phyloP scores from a whole-genome alignment of 1,284 basidiomycete species.

The Papiliotrema fonsecae region DNA sequence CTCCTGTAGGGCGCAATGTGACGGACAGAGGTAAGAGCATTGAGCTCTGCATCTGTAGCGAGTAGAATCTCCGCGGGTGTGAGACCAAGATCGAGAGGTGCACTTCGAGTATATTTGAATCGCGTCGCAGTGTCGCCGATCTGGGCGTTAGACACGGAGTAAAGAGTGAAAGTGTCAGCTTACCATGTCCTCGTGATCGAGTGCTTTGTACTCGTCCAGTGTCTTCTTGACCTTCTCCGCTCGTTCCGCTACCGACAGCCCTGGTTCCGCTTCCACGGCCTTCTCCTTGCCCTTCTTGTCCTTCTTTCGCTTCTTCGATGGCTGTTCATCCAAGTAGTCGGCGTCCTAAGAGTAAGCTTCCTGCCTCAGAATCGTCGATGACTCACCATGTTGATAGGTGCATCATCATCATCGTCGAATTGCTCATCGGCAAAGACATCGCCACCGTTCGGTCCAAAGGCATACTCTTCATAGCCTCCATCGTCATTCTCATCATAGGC shows the following conservation, averaged over 20 bases:
- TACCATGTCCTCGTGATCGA: slow-evolving; percentile 96
- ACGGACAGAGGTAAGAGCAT: slow-evolving; percentile 82
- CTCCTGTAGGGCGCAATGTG: slow-evolving; percentile 85
- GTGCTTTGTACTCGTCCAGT: slow-evolving; percentile 81
- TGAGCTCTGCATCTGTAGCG: slow-evolving; percentile 89
- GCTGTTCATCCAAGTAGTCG: slow-evolving; percentile 41
- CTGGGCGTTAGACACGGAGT: slow-evolving; percentile 47
- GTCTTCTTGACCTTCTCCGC: slow-evolving; percentile 72
- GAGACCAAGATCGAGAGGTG: slow-evolving; percentile 66
- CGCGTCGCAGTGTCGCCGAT: slow-evolving; percentile 86
- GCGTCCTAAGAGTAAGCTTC: slow-evolving; percentile 37
- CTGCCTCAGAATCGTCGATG: not conserved
- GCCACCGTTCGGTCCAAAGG: slow-evolving; percentile 11
- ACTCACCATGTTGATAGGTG: slow-evolving; percentile 46
- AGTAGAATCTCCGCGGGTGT: slow-evolving; percentile 83
- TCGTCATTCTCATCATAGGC: slow-evolving; percentile 9
- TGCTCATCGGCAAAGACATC: slow-evolving; percentile 10
- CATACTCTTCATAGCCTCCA: slow-evolving; percentile 15
- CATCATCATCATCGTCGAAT: slow-evolving; percentile 28
- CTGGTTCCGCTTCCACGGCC: slow-evolving; percentile 55
- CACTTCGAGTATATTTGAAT: slow-evolving; percentile 82
- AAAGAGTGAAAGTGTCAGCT: slow-evolving; percentile 31
- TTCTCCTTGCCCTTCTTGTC: slow-evolving; percentile 48
- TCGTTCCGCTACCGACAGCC: slow-evolving; percentile 70
- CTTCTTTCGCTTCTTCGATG: slow-evolving; percentile 55